phyloP scores from a whole-genome alignment of 1,139 yeast species.

The Blastobotrys buckinghamii region DNA sequence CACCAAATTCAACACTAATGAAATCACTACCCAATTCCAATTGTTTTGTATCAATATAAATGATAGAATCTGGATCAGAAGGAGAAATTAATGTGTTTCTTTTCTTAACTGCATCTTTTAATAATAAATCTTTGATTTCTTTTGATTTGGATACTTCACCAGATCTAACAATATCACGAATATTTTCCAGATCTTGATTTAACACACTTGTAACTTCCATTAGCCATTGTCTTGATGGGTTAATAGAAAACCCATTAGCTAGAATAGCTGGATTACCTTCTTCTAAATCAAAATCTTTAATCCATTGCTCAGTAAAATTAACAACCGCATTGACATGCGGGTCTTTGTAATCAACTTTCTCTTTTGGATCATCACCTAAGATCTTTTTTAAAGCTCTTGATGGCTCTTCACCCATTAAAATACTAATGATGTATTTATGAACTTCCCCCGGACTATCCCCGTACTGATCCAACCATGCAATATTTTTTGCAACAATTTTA shows the following conservation, averaged over 20 bases:
- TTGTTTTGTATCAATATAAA: constrained; percentile 20
- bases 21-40: constrained; percentile 14
- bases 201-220: constrained; percentile 33
- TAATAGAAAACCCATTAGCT: constrained; percentile 63
- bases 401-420: constrained; percentile 4
- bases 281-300: constrained; percentile 37
- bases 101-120: constrained; percentile 19
- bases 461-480: constrained; percentile 35
- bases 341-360: background rate
- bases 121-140: constrained; percentile 23
- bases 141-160: constrained; percentile 8
- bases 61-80: constrained; percentile 20
- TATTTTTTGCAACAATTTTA: constrained; percentile 30
- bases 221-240: constrained; percentile 39
- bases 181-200: constrained; percentile 26
- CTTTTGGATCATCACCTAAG: background rate
- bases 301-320: constrained; percentile 29
- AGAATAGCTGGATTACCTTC: constrained; percentile 46
- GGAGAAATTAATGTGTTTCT: constrained; percentile 37
- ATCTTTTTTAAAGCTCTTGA: constrained; percentile 13
- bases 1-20: constrained; percentile 9
- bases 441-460: background rate
- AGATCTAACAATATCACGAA: constrained; percentile 22
- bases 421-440: constrained; percentile 1
- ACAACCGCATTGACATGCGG: constrained; percentile 18